These are phyloP conservation scores for Brassica rapa DNA, from an alignment of 345 rosid genomes.

Conservation along the genomic window DNA sequence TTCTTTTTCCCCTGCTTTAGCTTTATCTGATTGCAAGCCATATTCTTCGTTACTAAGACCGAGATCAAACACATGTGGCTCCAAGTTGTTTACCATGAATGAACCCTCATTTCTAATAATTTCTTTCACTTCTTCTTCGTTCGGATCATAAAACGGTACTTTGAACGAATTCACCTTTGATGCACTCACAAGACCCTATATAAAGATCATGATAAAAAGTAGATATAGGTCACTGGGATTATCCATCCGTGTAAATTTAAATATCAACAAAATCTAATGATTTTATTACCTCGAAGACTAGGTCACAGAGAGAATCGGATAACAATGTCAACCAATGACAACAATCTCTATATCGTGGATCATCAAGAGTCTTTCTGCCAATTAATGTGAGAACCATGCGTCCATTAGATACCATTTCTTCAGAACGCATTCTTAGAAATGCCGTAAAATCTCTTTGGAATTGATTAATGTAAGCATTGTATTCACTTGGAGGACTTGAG, in stretches of 20 bases:
- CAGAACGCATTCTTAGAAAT: slow-evolving; percentile 43
- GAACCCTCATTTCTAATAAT: slow-evolving; percentile 43
- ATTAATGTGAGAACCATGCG: slow-evolving; percentile 44
- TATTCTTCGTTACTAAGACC: neutral
- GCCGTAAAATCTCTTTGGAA: slow-evolving; percentile 50
- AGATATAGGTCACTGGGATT: too few species aligned
- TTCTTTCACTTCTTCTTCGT: slow-evolving; percentile 29
- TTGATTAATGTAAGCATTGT: slow-evolving; percentile 45
- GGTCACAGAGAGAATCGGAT: slow-evolving; percentile 32
- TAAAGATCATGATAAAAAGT: neutral
- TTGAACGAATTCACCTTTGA: slow-evolving; percentile 42
- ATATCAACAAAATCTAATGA: neutral
- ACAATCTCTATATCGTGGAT: slow-evolving; percentile 35
- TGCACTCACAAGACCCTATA: slow-evolving; percentile 43
- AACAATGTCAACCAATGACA: slow-evolving; percentile 40
- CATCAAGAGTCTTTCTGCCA: slow-evolving; percentile 41
- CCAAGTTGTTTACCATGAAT: slow-evolving; percentile 30
- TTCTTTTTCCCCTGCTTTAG: slow-evolving; percentile 27
- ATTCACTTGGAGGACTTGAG: slow-evolving; percentile 42
- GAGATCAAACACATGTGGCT: slow-evolving; percentile 26
- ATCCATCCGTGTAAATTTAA: neutral
- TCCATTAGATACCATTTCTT: slow-evolving; percentile 49
- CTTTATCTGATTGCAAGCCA: slow-evolving; percentile 19
- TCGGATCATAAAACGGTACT: slow-evolving; percentile 38
- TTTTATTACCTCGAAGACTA: slow-evolving; percentile 41